phyloP scores from a whole-genome alignment of 495 filamentous ascomycete species.

The Xylaria longipes region DNA sequence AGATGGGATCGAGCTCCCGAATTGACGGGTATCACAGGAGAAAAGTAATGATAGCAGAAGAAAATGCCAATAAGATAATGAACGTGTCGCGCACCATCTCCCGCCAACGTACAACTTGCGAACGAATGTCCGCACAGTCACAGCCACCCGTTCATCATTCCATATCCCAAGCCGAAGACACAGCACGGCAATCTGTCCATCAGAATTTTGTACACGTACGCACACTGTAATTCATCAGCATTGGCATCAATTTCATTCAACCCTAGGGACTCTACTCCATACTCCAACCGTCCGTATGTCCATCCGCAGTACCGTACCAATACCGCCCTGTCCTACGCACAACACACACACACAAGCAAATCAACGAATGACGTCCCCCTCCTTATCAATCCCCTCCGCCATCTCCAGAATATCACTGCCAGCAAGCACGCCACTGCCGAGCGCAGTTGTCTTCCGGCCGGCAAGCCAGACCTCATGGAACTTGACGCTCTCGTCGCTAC shows the following conservation, averaged over 20 bases:
- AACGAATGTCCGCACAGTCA: not conserved
- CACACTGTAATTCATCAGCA: not conserved
- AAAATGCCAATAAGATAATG: not conserved
- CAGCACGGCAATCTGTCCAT: not conserved
- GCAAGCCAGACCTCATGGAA: constrained; percentile 95
- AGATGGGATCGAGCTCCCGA: not conserved
- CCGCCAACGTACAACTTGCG: not conserved
- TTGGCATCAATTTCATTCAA: not conserved
- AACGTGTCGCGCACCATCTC: not conserved
- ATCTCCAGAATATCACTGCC: constrained; percentile 89
- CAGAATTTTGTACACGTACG: not conserved
- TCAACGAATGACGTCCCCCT: constrained; percentile 66
- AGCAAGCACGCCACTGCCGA: constrained; percentile 72
- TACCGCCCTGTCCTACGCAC: not conserved
- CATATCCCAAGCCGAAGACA: not conserved
- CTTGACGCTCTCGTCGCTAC: constrained; percentile 91
- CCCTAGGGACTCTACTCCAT: not conserved
- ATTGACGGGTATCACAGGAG: not conserved
- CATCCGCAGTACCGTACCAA: not conserved
- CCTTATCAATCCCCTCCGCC: constrained; percentile 83
- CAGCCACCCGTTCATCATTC: not conserved
- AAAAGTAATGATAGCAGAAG: not conserved
- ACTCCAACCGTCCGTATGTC: not conserved
- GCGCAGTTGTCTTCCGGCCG: constrained; percentile 60
- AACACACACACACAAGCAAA: not conserved